Evolutionary conservation across 352 stramenopile species (phyloP).

Genomic region (Phytophthora chlamydospora): DNA sequence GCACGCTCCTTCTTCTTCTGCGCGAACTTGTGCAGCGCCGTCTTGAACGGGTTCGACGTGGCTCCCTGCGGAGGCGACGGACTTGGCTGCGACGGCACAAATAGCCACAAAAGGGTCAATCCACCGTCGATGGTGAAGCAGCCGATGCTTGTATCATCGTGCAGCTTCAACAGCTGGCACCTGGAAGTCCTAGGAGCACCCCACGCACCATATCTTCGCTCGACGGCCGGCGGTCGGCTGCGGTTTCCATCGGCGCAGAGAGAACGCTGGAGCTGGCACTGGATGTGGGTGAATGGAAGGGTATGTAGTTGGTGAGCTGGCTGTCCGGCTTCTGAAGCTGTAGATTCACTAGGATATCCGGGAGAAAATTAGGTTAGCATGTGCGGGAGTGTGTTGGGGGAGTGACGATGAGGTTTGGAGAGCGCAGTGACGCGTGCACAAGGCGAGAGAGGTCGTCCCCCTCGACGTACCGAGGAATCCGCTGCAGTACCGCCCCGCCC

Average conservation of each 20-base stretch:
- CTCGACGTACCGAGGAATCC: conserved; percentile 32
- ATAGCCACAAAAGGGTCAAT: background rate
- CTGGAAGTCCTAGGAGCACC: background rate
- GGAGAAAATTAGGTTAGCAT: conserved; percentile 9
- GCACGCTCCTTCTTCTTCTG: conserved; percentile 78
- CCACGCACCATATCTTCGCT: conserved; percentile 33
- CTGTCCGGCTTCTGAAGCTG: background rate
- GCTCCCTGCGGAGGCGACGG: conserved; percentile 28
- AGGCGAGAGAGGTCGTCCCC: conserved; percentile 12
- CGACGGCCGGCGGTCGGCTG: conserved; percentile 15
- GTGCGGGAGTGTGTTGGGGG: background rate
- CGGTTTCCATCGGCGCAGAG: conserved; percentile 25
- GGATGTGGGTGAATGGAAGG: conserved; percentile 14
- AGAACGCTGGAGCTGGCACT: background rate
- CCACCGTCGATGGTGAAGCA: background rate
- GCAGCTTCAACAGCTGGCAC: conserved; percentile 12
- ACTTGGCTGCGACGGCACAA: conserved; percentile 27
- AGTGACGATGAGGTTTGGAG: background rate
- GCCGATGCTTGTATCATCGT: conserved; percentile 13
- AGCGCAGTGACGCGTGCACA: background rate
- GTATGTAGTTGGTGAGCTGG: conserved; percentile 22
- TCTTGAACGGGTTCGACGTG: conserved; percentile 78
- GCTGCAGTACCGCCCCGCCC: conserved; percentile 5
- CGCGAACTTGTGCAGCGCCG: conserved; percentile 81
- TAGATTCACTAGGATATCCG: conserved; percentile 16